Evolutionary conservation across 2,329 filamentous ascomycete genomes (phyloP).

Genomic region (Aotearoamyces nothofagi): DNA sequence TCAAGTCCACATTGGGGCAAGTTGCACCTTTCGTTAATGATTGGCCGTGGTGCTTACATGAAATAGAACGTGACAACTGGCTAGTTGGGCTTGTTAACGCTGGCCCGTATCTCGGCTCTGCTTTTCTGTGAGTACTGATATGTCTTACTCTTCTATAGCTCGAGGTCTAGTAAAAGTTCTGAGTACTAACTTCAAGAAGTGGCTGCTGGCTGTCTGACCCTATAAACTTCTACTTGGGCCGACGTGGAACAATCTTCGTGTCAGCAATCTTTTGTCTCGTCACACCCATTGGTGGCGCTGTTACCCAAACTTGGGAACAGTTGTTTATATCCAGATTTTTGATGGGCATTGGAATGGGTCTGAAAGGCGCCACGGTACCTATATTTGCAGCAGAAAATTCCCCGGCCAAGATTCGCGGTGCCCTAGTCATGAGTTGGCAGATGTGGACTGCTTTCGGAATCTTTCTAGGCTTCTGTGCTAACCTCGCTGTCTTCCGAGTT

Average conservation of each 20-base stretch:
- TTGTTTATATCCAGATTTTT: slow-evolving; percentile 37
- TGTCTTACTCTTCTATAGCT: too few species aligned
- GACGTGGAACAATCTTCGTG: slow-evolving; percentile 58
- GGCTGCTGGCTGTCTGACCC: slow-evolving; percentile 56
- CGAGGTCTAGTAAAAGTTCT: too few species aligned
- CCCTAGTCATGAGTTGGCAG: slow-evolving; percentile 76
- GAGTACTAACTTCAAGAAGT: slow-evolving; percentile 25
- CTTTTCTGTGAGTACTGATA: slow-evolving; percentile 18
- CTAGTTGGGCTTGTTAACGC: slow-evolving; percentile 43
- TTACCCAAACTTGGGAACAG: slow-evolving; percentile 42
- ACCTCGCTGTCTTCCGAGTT: slow-evolving; percentile 34
- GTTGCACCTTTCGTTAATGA: slow-evolving; percentile 7
- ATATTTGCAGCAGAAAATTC: slow-evolving; percentile 38
- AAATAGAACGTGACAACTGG: slow-evolving; percentile 28
- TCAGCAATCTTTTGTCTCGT: slow-evolving; percentile 43
- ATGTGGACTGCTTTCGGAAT: slow-evolving; percentile 51
- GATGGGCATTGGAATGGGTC: slow-evolving; percentile 44
- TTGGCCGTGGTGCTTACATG: too few species aligned
- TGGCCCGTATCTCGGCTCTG: slow-evolving; percentile 33
- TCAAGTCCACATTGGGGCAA: slow-evolving; percentile 4
- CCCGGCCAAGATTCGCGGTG: slow-evolving; percentile 35
- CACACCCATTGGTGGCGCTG: slow-evolving; percentile 41
- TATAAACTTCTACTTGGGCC: slow-evolving; percentile 45
- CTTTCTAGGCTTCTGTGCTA: slow-evolving; percentile 26
- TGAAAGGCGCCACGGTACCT: slow-evolving; percentile 31